Percentiles rank a stretch among this genome's conserved stretches.
These are phyloP conservation scores for Teunomyces kruisii DNA, from an alignment of 805 yeast genomes.

Conservation along the genomic window DNA sequence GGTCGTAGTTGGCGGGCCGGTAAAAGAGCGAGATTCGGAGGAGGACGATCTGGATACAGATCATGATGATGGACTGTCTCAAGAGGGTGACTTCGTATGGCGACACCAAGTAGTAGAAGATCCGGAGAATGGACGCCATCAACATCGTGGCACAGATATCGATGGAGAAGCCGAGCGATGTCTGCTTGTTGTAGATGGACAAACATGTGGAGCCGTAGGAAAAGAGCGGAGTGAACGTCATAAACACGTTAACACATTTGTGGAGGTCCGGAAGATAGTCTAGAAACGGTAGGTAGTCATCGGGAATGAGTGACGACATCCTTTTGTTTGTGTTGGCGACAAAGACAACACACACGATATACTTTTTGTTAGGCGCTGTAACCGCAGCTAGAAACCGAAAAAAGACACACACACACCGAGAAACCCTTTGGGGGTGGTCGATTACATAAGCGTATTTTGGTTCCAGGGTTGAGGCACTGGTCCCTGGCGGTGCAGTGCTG, in stretches of 20 bases:
- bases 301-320: constrained; percentile 14
- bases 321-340: neutral
- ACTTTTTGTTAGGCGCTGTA: too few relatives aligned
- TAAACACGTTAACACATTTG: constrained; percentile 59
- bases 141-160: constrained; percentile 93
- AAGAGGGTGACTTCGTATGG: constrained; percentile 81
- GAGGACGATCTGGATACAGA: constrained; percentile 69
- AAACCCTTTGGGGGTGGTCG: too few relatives aligned
- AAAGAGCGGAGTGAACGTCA: constrained; percentile 79
- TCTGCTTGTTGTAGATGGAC: constrained; percentile 59
- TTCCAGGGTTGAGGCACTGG: too few relatives aligned
- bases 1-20: constrained; percentile 42
- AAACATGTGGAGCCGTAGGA: constrained; percentile 84
- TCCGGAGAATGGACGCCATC: constrained; percentile 68
- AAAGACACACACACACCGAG: too few relatives aligned
- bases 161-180: constrained; percentile 81
- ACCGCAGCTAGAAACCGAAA: too few relatives aligned
- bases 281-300: constrained; percentile 22
- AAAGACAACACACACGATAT: too few relatives aligned
- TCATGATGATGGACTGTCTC: constrained; percentile 81
- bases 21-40: constrained; percentile 61
- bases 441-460: too few relatives aligned
- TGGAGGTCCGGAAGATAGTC: constrained; percentile 41
- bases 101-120: constrained; percentile 72
- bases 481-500: too few relatives aligned